Conservation (phyloP, 2,329 filamentous ascomycete genomes). For the Ceratocystis papillata region DNA sequence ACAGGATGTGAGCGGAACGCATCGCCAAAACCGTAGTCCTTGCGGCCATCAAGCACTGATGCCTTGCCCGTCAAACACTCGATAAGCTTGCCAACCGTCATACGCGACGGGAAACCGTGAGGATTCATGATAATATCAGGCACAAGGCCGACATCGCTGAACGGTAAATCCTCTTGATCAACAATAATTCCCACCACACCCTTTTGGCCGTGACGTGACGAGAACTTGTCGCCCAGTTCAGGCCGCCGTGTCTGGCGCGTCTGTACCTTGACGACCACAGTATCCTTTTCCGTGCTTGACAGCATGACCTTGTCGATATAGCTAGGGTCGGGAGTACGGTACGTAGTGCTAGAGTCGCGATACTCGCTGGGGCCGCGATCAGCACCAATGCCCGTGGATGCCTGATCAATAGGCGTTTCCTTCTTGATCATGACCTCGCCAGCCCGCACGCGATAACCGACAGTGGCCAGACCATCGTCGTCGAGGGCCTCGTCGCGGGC, state of each 20-base stretch:
- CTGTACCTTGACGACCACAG: slow-evolving; percentile 81
- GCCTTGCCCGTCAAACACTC: slow-evolving; percentile 93
- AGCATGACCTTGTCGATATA: slow-evolving; percentile 97
- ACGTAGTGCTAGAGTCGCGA: slow-evolving; percentile 59
- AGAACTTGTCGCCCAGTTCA: slow-evolving; percentile 97
- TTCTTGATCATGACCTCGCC: slow-evolving; percentile 90
- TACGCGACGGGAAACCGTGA: slow-evolving; percentile 97
- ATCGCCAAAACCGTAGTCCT: slow-evolving; percentile 76
- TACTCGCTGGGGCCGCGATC: slow-evolving; percentile 54
- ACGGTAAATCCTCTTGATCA: slow-evolving; percentile 93
- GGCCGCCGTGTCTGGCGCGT: slow-evolving; percentile 91
- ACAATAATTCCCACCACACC: slow-evolving; percentile 95
- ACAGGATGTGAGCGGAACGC: slow-evolving; percentile 73
- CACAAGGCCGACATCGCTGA: slow-evolving; percentile 79
- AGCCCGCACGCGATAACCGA: slow-evolving; percentile 65
- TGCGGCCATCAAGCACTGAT: slow-evolving; percentile 69
- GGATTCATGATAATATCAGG: slow-evolving; percentile 99
- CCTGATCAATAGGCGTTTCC: slow-evolving; percentile 67
- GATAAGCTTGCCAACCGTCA: slow-evolving; percentile 97
- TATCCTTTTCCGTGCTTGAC: slow-evolving; percentile 77
- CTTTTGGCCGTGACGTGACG: slow-evolving; percentile 95
- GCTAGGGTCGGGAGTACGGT: slow-evolving; percentile 70
- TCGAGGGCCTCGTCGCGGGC: slow-evolving; percentile 65
- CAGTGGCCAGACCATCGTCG: slow-evolving; percentile 75
- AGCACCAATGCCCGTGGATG: slow-evolving; percentile 58